A percentile compares a stretch with the other conserved stretches of the same genome.
These are phyloP conservation scores for Eucalyptus sp. DNA, from an alignment of 345 rosid species.

Conservation along the genomic window DNA sequence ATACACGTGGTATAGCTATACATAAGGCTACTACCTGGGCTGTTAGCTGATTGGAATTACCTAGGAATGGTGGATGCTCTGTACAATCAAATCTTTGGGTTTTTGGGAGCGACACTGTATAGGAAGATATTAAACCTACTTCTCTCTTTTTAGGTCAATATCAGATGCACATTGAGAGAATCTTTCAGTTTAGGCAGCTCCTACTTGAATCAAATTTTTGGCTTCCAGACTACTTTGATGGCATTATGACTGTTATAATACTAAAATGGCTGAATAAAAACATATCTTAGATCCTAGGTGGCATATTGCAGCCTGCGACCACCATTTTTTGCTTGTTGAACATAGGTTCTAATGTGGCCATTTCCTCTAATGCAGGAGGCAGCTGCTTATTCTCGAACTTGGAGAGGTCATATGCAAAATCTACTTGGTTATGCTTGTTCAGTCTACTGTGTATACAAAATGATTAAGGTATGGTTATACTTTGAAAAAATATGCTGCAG, in stretches of 20 bases:
- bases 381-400: conserved; percentile 89
- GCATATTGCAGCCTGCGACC: background rate
- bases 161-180: background rate
- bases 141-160: background rate
- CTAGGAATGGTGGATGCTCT: background rate
- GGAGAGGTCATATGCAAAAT: conserved; percentile 97
- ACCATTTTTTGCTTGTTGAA: background rate
- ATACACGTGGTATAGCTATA: background rate
- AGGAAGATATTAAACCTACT: background rate
- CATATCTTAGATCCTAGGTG: background rate
- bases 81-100: background rate
- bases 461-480: conserved; percentile 65
- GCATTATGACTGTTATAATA: background rate
- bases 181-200: background rate
- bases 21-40: background rate
- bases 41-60: background rate
- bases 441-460: conserved; percentile 87
- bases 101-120: background rate
- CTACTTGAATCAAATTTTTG: background rate
- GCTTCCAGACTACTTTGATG: background rate
- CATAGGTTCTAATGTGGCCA: background rate
- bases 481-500: background rate
- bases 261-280: background rate
- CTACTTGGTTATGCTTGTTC: conserved; percentile 96
- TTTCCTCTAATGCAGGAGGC: conserved; percentile 48